A percentile compares a stretch with the other conserved stretches of the same genome.
Evolutionary conservation across 768 basidiomycete genomes (phyloP).

Genomic region (Pleurotus tuoliensis): DNA sequence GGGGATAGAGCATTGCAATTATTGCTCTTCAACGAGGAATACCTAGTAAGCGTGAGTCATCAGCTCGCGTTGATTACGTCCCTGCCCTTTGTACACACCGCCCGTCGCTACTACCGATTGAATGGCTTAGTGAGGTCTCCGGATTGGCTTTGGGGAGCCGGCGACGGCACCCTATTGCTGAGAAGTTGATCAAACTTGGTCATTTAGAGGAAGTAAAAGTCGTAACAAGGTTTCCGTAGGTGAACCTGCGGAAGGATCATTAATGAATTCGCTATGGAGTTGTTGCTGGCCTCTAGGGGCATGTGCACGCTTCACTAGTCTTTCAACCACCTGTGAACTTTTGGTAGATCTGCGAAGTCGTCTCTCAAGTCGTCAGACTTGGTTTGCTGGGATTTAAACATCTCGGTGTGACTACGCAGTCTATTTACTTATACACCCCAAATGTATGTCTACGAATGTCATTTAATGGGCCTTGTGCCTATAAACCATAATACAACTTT

Average conservation of each 20-base stretch:
- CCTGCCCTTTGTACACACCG: conserved; percentile 90
- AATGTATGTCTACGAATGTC: conserved; percentile 23
- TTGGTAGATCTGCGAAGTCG: conserved; percentile 23
- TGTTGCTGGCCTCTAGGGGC: conserved; percentile 27
- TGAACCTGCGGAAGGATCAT: conserved; percentile 82
- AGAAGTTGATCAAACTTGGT: conserved; percentile 69
- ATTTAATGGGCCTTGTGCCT: conserved; percentile 20
- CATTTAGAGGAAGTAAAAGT: conserved; percentile 85
- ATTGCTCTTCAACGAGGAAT: conserved; percentile 92
- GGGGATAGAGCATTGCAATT: conserved; percentile 90
- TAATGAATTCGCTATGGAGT: conserved; percentile 36
- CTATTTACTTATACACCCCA: conserved; percentile 24
- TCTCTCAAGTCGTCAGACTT: conserved; percentile 13
- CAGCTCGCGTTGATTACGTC: conserved; percentile 88
- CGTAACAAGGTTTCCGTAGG: conserved; percentile 80
- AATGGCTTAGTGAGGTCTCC: conserved; percentile 87
- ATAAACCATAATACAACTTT: conserved; percentile 32
- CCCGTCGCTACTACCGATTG: conserved; percentile 90
- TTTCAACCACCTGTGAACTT: conserved; percentile 45
- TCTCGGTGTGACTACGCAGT: conserved; percentile 4
- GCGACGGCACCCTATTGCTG: conserved; percentile 39
- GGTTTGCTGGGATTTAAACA: conserved; percentile 11
- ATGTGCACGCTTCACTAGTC: conserved; percentile 35
- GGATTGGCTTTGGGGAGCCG: conserved; percentile 69
- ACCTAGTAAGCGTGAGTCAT: conserved; percentile 85